Conservation (phyloP, 2,329 filamentous ascomycete species). For the Cordyceps farinosa region DNA sequence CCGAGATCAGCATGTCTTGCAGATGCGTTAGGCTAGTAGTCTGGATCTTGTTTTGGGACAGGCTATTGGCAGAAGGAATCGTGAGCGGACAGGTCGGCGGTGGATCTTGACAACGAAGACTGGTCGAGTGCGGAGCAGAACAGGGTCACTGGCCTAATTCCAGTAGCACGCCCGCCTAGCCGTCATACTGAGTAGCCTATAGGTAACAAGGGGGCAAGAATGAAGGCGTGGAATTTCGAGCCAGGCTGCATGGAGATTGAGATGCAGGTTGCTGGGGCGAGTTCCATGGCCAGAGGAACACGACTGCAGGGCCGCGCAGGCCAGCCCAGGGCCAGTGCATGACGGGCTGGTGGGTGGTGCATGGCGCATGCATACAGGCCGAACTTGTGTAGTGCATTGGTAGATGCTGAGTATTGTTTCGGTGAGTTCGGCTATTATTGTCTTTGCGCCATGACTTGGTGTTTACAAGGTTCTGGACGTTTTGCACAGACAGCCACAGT, state of each 20-base stretch:
- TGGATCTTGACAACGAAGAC: neutral
- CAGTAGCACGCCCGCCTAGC: neutral
- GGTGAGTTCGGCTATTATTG: too few relatives aligned
- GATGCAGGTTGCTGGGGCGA: neutral
- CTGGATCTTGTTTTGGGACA: neutral
- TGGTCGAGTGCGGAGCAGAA: neutral
- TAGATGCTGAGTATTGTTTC: too few relatives aligned
- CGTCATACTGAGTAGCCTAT: too few relatives aligned
- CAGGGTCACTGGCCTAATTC: neutral
- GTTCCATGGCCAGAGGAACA: neutral
- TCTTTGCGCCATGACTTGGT: neutral
- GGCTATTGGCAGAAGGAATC: neutral
- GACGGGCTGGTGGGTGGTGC: neutral
- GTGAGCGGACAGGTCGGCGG: neutral
- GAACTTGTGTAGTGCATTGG: too few relatives aligned
- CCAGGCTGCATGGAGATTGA: neutral
- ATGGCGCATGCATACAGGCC: neutral
- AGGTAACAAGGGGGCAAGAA: too few relatives aligned
- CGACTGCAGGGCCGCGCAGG: conserved; percentile 7
- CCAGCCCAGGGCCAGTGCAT: conserved; percentile 4
- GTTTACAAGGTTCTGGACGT: neutral
- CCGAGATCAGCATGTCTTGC: conserved; percentile 2
- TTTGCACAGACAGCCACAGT: neutral
- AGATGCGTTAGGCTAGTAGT: neutral
- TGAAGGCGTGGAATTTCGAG: neutral